These are phyloP conservation scores for Pilaira anomala DNA, from an alignment of 192 early-diverging fungal species.

Conservation along the genomic window DNA sequence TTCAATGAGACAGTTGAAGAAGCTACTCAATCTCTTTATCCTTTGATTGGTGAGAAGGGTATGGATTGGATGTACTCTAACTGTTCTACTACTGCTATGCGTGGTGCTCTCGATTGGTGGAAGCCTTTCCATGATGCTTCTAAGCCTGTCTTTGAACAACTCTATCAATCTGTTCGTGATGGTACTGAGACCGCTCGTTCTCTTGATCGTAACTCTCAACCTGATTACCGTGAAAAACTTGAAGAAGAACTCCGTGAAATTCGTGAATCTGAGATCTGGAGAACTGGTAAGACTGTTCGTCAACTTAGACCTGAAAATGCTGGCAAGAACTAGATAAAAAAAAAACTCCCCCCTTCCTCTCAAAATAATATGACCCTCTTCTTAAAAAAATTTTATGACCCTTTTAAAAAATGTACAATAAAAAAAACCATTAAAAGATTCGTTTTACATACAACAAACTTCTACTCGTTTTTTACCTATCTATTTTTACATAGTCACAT, in stretches of 20 bases:
- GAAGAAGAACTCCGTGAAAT: conserved; percentile 91
- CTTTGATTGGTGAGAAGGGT: conserved; percentile 91
- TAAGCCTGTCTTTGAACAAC: conserved; percentile 89
- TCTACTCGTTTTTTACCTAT: too few relatives aligned
- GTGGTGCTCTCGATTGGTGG: conserved; percentile 97
- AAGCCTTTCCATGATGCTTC: conserved; percentile 88
- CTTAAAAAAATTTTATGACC: conserved; percentile 3
- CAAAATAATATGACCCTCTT: conserved; percentile 4
- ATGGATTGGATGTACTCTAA: conserved; percentile 97
- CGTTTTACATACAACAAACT: too few relatives aligned
- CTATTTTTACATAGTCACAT: too few relatives aligned
- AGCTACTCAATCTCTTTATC: conserved; percentile 96
- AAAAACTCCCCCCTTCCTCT: neutral
- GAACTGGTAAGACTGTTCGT: conserved; percentile 83
- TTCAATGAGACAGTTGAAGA: conserved; percentile 99
- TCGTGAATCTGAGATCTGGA: conserved; percentile 90
- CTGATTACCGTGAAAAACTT: conserved; percentile 91
- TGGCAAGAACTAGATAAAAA: conserved; percentile 29
- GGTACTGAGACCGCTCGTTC: conserved; percentile 84
- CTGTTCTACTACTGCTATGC: conserved; percentile 94
- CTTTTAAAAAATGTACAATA: conserved; percentile 3
- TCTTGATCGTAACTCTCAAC: conserved; percentile 82
- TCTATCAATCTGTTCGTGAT: conserved; percentile 85
- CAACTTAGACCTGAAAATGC: conserved; percentile 84
- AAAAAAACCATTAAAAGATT: too few relatives aligned